These are phyloP conservation scores for Bretschneidera sinensis DNA, from an alignment of 345 rosid species.

Conservation along the genomic window DNA sequence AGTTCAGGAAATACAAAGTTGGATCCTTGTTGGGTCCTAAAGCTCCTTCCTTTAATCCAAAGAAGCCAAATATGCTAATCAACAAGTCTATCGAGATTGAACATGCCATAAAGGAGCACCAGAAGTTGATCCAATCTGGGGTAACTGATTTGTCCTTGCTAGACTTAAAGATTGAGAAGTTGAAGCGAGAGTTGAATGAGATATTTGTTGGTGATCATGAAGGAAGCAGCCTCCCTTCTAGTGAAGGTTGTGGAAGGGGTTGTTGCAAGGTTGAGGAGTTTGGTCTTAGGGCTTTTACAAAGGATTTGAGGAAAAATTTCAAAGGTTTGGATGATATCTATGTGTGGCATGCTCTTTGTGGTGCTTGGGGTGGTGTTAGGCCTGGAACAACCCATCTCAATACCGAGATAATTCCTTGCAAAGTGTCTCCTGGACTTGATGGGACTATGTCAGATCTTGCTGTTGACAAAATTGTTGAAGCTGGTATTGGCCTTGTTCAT, in stretches of 20 bases:
- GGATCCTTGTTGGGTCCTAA: slow-evolving; percentile 46
- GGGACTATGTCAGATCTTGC: slow-evolving; percentile 78
- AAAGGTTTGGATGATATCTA: slow-evolving; percentile 64
- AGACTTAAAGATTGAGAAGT: slow-evolving; percentile 35
- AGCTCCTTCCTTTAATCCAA: slow-evolving; percentile 48
- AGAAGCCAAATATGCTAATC: slow-evolving; percentile 63
- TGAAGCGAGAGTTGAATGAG: slow-evolving; percentile 45
- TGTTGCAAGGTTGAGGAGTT: slow-evolving; percentile 20
- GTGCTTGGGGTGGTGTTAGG: slow-evolving; percentile 90
- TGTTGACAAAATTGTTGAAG: slow-evolving; percentile 65
- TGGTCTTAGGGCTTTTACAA: slow-evolving; percentile 61
- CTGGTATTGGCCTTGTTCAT: slow-evolving; percentile 69
- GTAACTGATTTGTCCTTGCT: slow-evolving; percentile 26
- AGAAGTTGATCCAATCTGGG: slow-evolving; percentile 38
- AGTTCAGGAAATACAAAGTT: slow-evolving; percentile 56
- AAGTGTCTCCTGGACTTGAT: slow-evolving; percentile 52
- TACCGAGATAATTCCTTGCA: slow-evolving; percentile 36
- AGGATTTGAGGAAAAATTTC: slow-evolving; percentile 59
- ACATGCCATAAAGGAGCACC: slow-evolving; percentile 46
- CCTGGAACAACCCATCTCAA: slow-evolving; percentile 51
- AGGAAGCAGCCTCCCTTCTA: background rate
- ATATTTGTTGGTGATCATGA: slow-evolving; percentile 30
- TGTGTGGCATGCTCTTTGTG: slow-evolving; percentile 87
- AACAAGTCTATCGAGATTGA: slow-evolving; percentile 68
- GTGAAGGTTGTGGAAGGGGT: slow-evolving; percentile 14